Evolutionary conservation across 257 asterid species (phyloP).

Genomic region (Phtheirospermum japonicum): DNA sequence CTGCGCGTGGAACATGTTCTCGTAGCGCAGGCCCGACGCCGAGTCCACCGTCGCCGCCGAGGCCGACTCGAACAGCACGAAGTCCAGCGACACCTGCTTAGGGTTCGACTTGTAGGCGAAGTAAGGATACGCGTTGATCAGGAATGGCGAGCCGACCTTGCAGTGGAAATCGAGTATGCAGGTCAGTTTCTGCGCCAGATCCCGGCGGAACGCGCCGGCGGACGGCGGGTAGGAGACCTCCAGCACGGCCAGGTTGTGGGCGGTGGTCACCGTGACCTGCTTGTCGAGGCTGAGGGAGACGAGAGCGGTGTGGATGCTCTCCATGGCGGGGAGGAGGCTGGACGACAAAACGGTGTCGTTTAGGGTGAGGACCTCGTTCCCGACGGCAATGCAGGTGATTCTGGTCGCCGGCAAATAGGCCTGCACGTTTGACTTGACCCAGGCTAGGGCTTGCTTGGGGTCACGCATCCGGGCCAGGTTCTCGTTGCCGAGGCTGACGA

Average conservation of each 20-base stretch:
- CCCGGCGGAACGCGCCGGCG: slow-evolving; percentile 60
- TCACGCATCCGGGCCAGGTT: slow-evolving; percentile 50
- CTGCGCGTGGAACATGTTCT: slow-evolving; percentile 81
- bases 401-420: slow-evolving; percentile 64
- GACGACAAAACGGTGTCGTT: slow-evolving; percentile 58
- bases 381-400: slow-evolving; percentile 73
- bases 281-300: slow-evolving; percentile 46
- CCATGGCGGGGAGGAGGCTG: slow-evolving; percentile 77
- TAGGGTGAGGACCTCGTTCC: slow-evolving; percentile 72
- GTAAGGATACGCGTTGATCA: slow-evolving; percentile 76
- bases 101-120: slow-evolving; percentile 76
- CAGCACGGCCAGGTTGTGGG: slow-evolving; percentile 72
- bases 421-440: slow-evolving; percentile 68
- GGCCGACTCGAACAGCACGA: slow-evolving; percentile 55
- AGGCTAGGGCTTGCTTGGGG: slow-evolving; percentile 55
- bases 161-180: slow-evolving; percentile 60
- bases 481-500: slow-evolving; percentile 67
- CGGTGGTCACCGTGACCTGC: slow-evolving; percentile 67
- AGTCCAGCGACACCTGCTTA: slow-evolving; percentile 50
- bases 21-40: slow-evolving; percentile 57
- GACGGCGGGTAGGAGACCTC: slow-evolving; percentile 86
- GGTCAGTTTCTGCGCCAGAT: slow-evolving; percentile 41
- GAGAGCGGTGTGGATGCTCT: slow-evolving; percentile 60
- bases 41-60: slow-evolving; percentile 50
- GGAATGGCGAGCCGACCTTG: slow-evolving; percentile 67